phyloP scores from a whole-genome alignment of 352 stramenopile species.

The Blastocystis sp. region DNA sequence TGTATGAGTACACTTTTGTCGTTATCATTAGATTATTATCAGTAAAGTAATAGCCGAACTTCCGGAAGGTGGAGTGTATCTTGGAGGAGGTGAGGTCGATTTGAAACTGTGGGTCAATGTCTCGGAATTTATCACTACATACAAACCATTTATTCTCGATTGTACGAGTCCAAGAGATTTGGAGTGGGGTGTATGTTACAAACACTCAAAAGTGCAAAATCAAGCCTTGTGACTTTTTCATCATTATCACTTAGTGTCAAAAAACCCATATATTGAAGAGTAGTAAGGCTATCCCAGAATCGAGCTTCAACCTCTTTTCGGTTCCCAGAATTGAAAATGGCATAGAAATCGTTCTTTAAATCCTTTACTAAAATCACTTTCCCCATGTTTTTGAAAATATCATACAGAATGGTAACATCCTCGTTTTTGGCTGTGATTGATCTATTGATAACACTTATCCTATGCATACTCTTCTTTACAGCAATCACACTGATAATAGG shows the following conservation, averaged over 20 bases:
- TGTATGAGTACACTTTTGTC: neutral
- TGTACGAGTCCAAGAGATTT: constrained; percentile 56
- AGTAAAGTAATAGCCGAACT: constrained; percentile 61
- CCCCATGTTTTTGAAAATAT: neutral
- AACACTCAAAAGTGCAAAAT: constrained; percentile 41
- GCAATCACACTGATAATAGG: neutral
- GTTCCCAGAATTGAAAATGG: neutral
- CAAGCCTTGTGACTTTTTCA: constrained; percentile 1
- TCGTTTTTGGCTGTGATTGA: neutral
- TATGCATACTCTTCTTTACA: constrained; percentile 3
- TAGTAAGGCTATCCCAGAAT: neutral
- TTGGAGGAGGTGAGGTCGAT: constrained; percentile 65
- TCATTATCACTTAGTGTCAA: constrained; percentile 1
- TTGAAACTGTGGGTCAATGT: constrained; percentile 66
- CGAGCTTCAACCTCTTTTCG: neutral
- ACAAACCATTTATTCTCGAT: constrained; percentile 63
- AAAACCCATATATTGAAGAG: constrained; percentile 18
- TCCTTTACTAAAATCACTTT: constrained; percentile 2
- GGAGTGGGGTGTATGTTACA: constrained; percentile 18
- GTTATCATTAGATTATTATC: constrained; percentile 56
- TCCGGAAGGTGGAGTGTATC: constrained; percentile 48
- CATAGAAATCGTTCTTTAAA: constrained; percentile 21
- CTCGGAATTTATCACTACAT: constrained; percentile 14
- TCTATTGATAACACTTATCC: neutral
- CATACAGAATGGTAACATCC: neutral